These are phyloP conservation scores for Phytophthora cactorum DNA, from an alignment of 352 stramenopile species.

Conservation along the genomic window DNA sequence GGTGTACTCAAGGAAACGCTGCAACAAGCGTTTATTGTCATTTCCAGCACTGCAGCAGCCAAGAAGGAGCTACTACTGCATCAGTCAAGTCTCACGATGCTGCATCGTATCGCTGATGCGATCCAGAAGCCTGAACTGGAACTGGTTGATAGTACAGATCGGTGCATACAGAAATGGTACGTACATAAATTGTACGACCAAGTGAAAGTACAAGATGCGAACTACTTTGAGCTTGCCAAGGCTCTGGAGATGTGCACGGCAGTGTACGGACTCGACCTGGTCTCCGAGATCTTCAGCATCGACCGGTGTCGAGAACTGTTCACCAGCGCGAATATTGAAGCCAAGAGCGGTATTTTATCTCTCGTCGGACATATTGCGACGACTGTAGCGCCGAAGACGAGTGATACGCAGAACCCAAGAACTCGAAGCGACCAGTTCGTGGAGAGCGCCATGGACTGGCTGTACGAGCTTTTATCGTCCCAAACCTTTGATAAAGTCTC, in stretches of 20 bases:
- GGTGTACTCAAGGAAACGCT: constrained; percentile 38
- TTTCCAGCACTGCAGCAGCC: constrained; percentile 27
- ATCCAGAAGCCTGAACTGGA: constrained; percentile 43
- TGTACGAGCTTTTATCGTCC: constrained; percentile 27
- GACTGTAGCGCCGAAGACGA: constrained; percentile 8
- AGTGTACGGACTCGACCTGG: constrained; percentile 17
- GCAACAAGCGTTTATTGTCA: constrained; percentile 36
- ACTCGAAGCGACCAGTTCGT: constrained; percentile 21
- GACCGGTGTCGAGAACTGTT: constrained; percentile 32
- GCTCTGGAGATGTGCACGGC: constrained; percentile 34
- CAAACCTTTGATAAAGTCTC: constrained; percentile 1
- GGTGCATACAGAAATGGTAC: constrained; percentile 7
- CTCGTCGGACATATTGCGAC: constrained; percentile 26
- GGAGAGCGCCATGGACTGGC: constrained; percentile 23
- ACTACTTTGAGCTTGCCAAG: constrained; percentile 34
- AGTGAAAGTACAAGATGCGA: background rate
- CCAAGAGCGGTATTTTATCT: constrained; percentile 19
- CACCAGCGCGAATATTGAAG: background rate
- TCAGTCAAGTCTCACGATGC: constrained; percentile 41
- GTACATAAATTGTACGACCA: constrained; percentile 16
- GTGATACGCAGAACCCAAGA: background rate
- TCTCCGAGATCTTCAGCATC: constrained; percentile 27
- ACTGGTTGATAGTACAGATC: constrained; percentile 13
- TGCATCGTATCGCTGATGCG: constrained; percentile 40
- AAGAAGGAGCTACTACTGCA: constrained; percentile 42